Conservation (phyloP, 2,329 filamentous ascomycete genomes). For the Diaporthe capsici region DNA sequence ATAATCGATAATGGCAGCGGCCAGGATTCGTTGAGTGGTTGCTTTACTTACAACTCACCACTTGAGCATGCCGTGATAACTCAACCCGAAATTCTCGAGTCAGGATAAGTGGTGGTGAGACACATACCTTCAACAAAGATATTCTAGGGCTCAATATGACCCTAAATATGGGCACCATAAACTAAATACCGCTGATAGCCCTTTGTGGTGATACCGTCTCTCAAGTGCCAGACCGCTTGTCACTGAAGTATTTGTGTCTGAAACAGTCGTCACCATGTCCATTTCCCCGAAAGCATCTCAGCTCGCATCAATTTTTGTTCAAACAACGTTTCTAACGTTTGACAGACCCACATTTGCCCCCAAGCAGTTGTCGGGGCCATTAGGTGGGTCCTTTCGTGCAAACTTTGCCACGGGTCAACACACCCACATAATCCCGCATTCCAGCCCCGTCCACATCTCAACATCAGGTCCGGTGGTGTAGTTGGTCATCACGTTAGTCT, state of each 20-base stretch:
- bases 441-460: conserved; percentile 17
- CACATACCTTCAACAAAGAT: too few relatives aligned
- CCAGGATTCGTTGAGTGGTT: too few relatives aligned
- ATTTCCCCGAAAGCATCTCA: too few relatives aligned
- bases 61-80: too few relatives aligned
- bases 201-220: too few relatives aligned
- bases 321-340: fast-evolving
- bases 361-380: neutral
- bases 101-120: too few relatives aligned
- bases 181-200: too few relatives aligned
- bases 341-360: neutral
- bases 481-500: conserved; percentile 37
- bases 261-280: neutral
- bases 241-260: too few relatives aligned
- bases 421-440: neutral
- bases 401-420: neutral
- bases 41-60: too few relatives aligned
- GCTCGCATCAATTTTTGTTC: neutral
- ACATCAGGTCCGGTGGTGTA: conserved; percentile 35
- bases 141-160: too few relatives aligned
- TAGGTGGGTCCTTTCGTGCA: neutral
- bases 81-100: too few relatives aligned
- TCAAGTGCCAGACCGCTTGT: neutral
- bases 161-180: too few relatives aligned
- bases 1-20: neutral